Base-by-base conservation (phyloP, 345 rosid species). In the Angophora floribunda region DNA sequence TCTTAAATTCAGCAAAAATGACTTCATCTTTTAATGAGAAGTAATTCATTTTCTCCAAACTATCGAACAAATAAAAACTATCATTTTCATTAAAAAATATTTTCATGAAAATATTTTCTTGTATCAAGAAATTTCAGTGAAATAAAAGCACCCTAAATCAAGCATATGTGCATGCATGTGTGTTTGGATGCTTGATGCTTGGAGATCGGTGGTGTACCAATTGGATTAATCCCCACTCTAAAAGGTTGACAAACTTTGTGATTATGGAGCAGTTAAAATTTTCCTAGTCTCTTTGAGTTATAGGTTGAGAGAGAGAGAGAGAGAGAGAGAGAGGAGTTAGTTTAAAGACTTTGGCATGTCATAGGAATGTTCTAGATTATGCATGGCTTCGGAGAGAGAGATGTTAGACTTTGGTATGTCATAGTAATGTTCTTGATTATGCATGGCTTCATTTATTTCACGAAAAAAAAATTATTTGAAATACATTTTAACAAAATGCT, bases 371-470 rank as follows among this genome's bases (percentile, higher is more conserved):
- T 50, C 51, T 50, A 13, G 51, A 50, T 50, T 4, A 50, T 2
- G 13, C 51, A 50, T 50, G 41, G 28, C 6, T 55, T 28, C 0
- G 26, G 28, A 12, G 67, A 55, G 61, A 55, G 5, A 55, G 22
- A 21, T 9, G 9, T 22, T 55, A 55, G 28, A 55, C 2, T 55
- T 55, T 55, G 61, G 1, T 26, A 55, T 55, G 21, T 55, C 11
- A 55, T 55, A 55, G 28, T 28, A 55, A 55, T 22, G 13, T 55
- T 55, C 28, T 8, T 3, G 28, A 55, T 9, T 55, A 55, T 1
- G 6, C 61, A 55, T 22, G 28, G 12, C 6, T 55, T 28, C 0
- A 0, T 55, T 55, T 55, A 0, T 55, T 22, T 55, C 0, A 22
- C 22, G 13, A 55, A 55, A 55, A 55, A 26, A 21, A 55, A 55